Evolutionary conservation across 345 rosid genomes (phyloP).

Genomic region (Clausena lansium): DNA sequence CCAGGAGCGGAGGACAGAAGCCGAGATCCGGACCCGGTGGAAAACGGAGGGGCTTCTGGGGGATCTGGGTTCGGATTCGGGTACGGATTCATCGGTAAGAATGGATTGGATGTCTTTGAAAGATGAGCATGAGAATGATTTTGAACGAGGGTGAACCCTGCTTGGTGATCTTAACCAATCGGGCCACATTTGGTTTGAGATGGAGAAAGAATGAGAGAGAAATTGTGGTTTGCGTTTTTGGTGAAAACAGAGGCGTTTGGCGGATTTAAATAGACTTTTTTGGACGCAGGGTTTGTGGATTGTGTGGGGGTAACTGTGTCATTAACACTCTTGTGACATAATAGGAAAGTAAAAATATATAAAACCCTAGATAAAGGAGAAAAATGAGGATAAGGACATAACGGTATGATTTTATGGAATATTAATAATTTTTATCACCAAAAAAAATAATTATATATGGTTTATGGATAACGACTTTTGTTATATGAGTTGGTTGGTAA

Average conservation of each 20-base stretch:
- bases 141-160: slow-evolving; percentile 6
- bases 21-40: slow-evolving; percentile 60
- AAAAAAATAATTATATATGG: not conserved
- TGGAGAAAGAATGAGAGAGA: not conserved
- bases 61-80: slow-evolving; percentile 18
- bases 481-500: not conserved
- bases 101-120: slow-evolving; percentile 52
- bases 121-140: slow-evolving; percentile 45
- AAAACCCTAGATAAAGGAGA: not conserved
- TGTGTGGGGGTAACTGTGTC: not conserved
- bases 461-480: not conserved
- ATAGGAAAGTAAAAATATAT: not conserved
- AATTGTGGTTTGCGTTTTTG: not conserved
- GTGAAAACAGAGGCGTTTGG: not conserved
- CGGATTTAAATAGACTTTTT: not conserved
- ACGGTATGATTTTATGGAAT: not conserved
- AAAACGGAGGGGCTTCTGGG: slow-evolving; percentile 43
- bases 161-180: slow-evolving; percentile 48
- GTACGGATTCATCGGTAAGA: slow-evolving; percentile 21
- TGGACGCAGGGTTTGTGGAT: not conserved
- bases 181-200: slow-evolving; percentile 37
- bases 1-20: slow-evolving; percentile 39
- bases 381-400: not conserved
- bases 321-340: not conserved
- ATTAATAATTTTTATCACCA: not conserved